Percentiles rank a stretch among this genome's conserved stretches.
Conservation (phyloP, 176 grass and related monocot species). For the Aegilops longissima region DNA sequence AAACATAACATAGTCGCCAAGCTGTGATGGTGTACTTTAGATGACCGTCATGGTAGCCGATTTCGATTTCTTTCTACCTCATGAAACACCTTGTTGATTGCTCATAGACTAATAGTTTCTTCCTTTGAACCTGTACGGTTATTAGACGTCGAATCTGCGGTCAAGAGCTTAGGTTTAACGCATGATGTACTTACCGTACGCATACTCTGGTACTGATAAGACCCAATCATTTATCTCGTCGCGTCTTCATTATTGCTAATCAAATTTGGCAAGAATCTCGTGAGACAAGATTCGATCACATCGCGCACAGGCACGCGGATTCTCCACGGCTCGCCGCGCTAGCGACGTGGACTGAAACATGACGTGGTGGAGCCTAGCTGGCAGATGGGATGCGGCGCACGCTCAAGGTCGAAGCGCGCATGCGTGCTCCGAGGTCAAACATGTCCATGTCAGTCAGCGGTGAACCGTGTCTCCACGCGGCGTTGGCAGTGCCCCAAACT, state of each 20-base stretch:
- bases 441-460: background rate
- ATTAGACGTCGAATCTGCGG: background rate
- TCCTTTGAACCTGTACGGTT: background rate
- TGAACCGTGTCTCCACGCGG: background rate
- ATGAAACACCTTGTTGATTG: background rate
- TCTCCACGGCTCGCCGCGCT: background rate
- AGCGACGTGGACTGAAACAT: background rate
- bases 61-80: background rate
- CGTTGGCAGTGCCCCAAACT: background rate
- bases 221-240: slow-evolving; percentile 2
- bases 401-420: background rate
- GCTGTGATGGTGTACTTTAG: background rate
- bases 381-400: background rate
- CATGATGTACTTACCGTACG: background rate
- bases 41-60: background rate
- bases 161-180: background rate
- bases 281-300: background rate
- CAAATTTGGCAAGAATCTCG: background rate
- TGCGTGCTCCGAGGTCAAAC: background rate
- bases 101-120: background rate
- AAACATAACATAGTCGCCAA: background rate
- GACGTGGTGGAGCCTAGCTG: background rate
- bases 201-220: background rate
- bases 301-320: background rate
- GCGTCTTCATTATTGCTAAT: background rate